A percentile compares a stretch with the other conserved stretches of the same genome.
These are phyloP conservation scores for Tieghemostelium lacteum DNA, from an alignment of 78 protist genomes.

Conservation along the genomic window DNA sequence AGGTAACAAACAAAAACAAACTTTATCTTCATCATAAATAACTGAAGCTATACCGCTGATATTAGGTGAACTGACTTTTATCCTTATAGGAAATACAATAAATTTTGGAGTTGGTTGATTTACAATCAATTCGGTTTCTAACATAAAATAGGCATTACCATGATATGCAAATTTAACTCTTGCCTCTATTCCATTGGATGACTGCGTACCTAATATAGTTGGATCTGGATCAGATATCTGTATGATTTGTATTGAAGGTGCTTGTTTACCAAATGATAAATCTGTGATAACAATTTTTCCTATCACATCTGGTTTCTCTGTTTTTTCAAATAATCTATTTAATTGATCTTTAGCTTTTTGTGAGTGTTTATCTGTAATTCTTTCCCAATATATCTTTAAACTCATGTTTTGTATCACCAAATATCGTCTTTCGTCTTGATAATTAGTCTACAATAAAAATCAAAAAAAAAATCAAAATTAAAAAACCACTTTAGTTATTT, in stretches of 20 bases:
- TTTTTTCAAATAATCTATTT: constrained; percentile 12
- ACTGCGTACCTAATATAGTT: not conserved
- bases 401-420: constrained; percentile 22
- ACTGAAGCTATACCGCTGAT: constrained; percentile 63
- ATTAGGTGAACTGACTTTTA: constrained; percentile 60
- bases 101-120: constrained; percentile 73
- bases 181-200: constrained; percentile 48
- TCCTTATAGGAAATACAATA: constrained; percentile 36
- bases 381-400: constrained; percentile 75
- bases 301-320: constrained; percentile 43
- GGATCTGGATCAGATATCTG: constrained; percentile 60
- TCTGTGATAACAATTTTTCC: constrained; percentile 38
- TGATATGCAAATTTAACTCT: constrained; percentile 47
- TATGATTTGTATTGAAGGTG: constrained; percentile 49
- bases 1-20: constrained; percentile 73
- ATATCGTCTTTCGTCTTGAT: no score
- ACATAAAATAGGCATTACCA: constrained; percentile 56
- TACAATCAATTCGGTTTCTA: constrained; percentile 39
- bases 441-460: no score
- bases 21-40: constrained; percentile 67
- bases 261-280: constrained; percentile 49
- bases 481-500: no score
- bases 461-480: no score
- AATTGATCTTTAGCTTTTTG: constrained; percentile 31
- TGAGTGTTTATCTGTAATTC: constrained; percentile 46